Evolutionary conservation across 345 rosid species (phyloP).

Genomic region (Populus ilicifolia): DNA sequence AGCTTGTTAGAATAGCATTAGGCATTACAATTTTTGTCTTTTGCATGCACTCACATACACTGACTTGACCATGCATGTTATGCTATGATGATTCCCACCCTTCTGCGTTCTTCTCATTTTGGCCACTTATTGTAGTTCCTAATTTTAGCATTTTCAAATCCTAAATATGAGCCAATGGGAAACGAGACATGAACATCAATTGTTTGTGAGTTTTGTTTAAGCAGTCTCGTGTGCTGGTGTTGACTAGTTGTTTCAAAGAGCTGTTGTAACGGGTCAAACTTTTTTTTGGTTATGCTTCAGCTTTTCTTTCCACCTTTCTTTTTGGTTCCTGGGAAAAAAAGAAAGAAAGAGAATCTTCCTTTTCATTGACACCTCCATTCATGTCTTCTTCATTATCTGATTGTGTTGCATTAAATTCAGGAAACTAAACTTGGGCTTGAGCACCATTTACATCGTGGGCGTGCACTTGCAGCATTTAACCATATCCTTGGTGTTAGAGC

Average conservation of each 20-base stretch:
- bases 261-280: neutral
- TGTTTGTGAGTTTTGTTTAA: neutral
- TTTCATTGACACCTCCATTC: neutral
- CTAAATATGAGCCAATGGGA: neutral
- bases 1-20: neutral
- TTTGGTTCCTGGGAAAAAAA: neutral
- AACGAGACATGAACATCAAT: neutral
- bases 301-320: neutral
- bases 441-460: constrained; percentile 94
- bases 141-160: neutral
- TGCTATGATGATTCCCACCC: neutral
- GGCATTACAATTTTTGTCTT: neutral
- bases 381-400: neutral
- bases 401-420: constrained; percentile 36
- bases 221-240: neutral
- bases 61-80: neutral
- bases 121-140: neutral
- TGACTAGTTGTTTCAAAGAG: neutral
- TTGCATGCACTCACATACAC: neutral
- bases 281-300: neutral
- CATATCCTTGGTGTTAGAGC: constrained; percentile 69
- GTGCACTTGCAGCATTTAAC: constrained; percentile 91
- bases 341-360: neutral
- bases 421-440: constrained; percentile 85
- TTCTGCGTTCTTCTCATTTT: neutral